phyloP scores from a whole-genome alignment of 768 basidiomycete genomes.

The Cystobasidium tubakii region DNA sequence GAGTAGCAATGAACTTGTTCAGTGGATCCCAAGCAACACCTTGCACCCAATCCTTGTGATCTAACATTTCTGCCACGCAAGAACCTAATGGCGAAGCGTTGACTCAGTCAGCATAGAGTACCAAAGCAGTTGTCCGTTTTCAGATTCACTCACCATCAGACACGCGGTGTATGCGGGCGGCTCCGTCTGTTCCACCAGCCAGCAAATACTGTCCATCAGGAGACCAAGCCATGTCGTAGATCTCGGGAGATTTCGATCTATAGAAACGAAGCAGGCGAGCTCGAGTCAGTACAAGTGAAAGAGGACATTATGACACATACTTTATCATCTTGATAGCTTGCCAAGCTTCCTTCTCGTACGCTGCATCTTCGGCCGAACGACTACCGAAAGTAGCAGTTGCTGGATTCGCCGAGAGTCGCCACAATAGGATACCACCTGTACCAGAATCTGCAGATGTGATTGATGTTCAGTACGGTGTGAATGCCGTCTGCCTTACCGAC shows the following conservation, averaged over 20 bases:
- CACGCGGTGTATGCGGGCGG: slow-evolving; percentile 72
- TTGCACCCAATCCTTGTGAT: slow-evolving; percentile 94
- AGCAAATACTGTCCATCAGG: slow-evolving; percentile 89
- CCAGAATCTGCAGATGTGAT: neutral
- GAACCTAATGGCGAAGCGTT: slow-evolving; percentile 57
- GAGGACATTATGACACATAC: no score
- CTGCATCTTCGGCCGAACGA: slow-evolving; percentile 54
- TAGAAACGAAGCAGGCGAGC: slow-evolving; percentile 47
- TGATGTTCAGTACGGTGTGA: neutral
- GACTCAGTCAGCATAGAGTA: neutral
- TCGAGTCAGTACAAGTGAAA: no score
- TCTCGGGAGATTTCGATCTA: slow-evolving; percentile 59
- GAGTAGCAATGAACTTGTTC: slow-evolving; percentile 94
- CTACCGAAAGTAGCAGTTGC: slow-evolving; percentile 68
- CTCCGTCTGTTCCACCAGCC: slow-evolving; percentile 95
- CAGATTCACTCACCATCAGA: slow-evolving; percentile 58
- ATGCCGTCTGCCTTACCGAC: neutral
- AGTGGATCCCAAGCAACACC: slow-evolving; percentile 98
- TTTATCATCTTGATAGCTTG: slow-evolving; percentile 55
- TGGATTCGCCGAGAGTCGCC: slow-evolving; percentile 74
- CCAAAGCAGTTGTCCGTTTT: neutral
- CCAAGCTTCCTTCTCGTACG: slow-evolving; percentile 93
- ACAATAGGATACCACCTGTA: slow-evolving; percentile 84
- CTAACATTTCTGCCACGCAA: slow-evolving; percentile 80
- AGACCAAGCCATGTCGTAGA: slow-evolving; percentile 97